Evolutionary conservation across 2,329 filamentous ascomycete genomes (phyloP), one percentile per base, ranked within the genome.

Genomic region (Neonectria ditissima): DNA sequence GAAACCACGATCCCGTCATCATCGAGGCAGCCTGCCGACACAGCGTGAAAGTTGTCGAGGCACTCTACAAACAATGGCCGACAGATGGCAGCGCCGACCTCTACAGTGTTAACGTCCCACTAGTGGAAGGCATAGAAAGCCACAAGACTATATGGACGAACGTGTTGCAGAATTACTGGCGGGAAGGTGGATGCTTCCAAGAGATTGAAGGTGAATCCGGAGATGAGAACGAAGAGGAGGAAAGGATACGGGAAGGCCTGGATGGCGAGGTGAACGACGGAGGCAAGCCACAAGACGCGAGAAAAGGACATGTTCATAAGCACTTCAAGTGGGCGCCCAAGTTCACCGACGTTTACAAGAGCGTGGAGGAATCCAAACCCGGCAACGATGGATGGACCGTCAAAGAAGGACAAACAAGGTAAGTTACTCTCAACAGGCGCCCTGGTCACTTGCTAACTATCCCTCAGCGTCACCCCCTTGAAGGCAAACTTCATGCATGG

Each of bases 361-460:
- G 92, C 69, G 94, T 97, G n/a, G 89, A 94, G 70, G 87, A 91
- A 68, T 89, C 91, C 41, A 83, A 84, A 32, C 92, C 92, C 4
- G 94, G 94, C 4, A 97, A 93, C 75, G 96, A 99, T 79, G 96
- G 95, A 6, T 97, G 95, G 93, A 91, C 91, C 37, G 92, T 99
- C 24, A 91, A 92, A 76, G 90, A 97, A 76, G 93, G 93, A 28
- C 89, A 91, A 78, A 97, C 95, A 13, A 96, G 92, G 92, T 93
- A 80, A 73, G 83, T 80, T 30, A 14, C 9, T 8, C 32, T 6
- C n/a, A 14, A 11, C 39, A 9, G 3, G 32, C 0, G 26, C 4
- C 10, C 22, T 20, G 57, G 45, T 50, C 52, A 45, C 28, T 43
- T 5, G 32, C 50, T 72, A 30, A 67, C 47, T 18, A 3, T 16